Percentiles rank a stretch among this genome's conserved stretches.
phyloP scores from a whole-genome alignment of 208 protist genomes.

The Trypanosoma congolense region DNA sequence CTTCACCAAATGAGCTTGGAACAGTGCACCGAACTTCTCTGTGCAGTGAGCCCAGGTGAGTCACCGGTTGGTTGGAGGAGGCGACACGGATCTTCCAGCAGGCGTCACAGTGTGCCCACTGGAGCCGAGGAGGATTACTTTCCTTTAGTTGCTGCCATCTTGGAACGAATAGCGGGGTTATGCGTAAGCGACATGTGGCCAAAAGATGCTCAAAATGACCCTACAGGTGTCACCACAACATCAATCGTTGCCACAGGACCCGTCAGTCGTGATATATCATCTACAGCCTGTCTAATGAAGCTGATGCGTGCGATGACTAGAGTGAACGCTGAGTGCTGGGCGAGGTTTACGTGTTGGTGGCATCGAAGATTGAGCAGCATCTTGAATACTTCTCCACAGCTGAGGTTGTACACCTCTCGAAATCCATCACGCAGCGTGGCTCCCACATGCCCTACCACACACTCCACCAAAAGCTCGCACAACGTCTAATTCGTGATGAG shows the following conservation, averaged over 20 bases:
- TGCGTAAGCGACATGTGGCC: background rate
- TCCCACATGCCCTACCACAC: conserved; percentile 58
- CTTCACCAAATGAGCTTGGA: conserved; percentile 20
- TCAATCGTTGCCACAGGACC: background rate
- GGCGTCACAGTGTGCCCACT: conserved; percentile 1
- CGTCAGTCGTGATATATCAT: background rate
- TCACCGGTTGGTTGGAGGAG: background rate
- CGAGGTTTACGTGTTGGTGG: conserved; percentile 41
- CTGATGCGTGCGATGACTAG: conserved; percentile 19
- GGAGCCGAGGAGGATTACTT: conserved; percentile 51
- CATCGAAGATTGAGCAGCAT: conserved; percentile 23
- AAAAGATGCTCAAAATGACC: background rate
- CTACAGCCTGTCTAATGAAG: conserved; percentile 2
- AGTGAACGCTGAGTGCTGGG: conserved; percentile 49
- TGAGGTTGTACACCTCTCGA: conserved; percentile 22
- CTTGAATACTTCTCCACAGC: conserved; percentile 11
- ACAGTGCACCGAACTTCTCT: conserved; percentile 29
- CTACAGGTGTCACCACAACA: background rate
- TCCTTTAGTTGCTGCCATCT: conserved; percentile 30
- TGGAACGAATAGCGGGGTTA: conserved; percentile 19
- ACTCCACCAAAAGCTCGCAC: conserved; percentile 47
- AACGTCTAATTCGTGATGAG: conserved; percentile 35
- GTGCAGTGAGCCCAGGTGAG: conserved; percentile 7
- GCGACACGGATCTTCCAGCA: background rate
- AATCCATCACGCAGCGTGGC: conserved; percentile 41